phyloP scores from a whole-genome alignment of 73 alveolate species.

The Stentor coeruleus region DNA sequence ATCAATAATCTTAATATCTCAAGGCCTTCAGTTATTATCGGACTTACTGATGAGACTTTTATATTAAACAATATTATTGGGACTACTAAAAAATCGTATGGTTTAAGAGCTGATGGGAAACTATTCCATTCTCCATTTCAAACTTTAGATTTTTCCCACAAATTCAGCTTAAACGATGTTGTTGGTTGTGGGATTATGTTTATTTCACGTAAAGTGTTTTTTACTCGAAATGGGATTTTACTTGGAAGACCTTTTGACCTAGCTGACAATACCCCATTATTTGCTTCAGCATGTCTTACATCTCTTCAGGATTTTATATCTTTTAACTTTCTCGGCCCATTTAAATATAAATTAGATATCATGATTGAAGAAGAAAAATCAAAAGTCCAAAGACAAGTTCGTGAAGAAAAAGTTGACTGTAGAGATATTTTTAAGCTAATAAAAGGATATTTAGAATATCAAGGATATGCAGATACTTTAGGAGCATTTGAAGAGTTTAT shows the following conservation, averaged over 20 bases:
- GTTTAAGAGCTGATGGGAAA: constrained; percentile 54
- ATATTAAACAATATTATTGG: not conserved
- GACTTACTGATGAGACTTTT: constrained; percentile 1
- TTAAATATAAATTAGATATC: not conserved
- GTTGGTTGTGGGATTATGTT: constrained; percentile 80
- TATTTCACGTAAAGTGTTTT: constrained; percentile 60
- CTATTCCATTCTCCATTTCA: constrained; percentile 17
- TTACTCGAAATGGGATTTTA: constrained; percentile 78
- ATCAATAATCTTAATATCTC: not conserved
- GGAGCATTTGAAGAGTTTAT: not conserved
- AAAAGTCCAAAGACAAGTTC: not conserved
- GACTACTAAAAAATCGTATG: constrained; percentile 38
- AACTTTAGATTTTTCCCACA: constrained; percentile 65
- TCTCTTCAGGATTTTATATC: not conserved
- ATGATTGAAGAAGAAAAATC: not conserved
- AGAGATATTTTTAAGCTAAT: not conserved
- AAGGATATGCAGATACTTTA: constrained; percentile 4
- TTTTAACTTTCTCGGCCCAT: not conserved
- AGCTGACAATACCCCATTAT: constrained; percentile 7
- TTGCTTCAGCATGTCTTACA: not conserved
- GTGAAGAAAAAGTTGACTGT: not conserved
- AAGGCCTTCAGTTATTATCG: not conserved
- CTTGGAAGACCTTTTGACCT: constrained; percentile 60
- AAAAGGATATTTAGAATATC: not conserved
- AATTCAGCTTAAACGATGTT: constrained; percentile 56